These are phyloP conservation scores for Diplosphaera chodatii DNA, from an alignment of 139 green algal species.

Conservation along the genomic window DNA sequence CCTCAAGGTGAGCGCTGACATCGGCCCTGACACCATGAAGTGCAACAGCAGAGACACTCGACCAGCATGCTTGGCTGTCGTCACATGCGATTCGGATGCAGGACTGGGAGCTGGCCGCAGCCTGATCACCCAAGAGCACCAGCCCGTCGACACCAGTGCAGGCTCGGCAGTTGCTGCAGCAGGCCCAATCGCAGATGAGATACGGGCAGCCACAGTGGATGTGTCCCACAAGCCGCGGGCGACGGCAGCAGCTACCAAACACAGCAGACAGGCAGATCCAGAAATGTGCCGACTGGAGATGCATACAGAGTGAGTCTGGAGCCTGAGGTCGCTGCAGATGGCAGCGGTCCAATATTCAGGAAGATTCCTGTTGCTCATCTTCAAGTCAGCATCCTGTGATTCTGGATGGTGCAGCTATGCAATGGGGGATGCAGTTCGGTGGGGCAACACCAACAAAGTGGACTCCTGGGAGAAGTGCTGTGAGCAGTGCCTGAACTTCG, in stretches of 20 bases:
- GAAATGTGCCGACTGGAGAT: background rate
- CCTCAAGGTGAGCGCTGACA: background rate
- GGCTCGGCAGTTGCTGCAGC: too few species aligned
- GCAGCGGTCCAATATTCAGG: too few species aligned
- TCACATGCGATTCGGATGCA: too few species aligned
- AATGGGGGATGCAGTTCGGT: conserved; percentile 67
- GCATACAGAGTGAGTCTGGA: background rate
- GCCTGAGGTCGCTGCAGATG: too few species aligned
- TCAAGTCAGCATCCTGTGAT: too few species aligned
- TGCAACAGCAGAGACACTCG: too few species aligned
- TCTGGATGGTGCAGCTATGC: conserved; percentile 61
- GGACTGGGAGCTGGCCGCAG: too few species aligned
- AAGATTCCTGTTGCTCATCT: too few species aligned
- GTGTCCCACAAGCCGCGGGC: background rate
- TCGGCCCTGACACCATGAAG: too few species aligned
- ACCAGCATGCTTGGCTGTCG: too few species aligned
- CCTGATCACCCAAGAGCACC: background rate
- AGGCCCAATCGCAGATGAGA: background rate
- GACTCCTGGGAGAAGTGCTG: conserved; percentile 53
- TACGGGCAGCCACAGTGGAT: background rate
- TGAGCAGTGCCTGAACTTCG: conserved; percentile 35
- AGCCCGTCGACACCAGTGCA: background rate
- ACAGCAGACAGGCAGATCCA: background rate
- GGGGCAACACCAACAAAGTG: conserved; percentile 43
- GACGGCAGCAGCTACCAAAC: background rate